Percentiles rank a stretch among this genome's conserved stretches.
Evolutionary conservation across 1,284 basidiomycete species (phyloP).

Genomic region (Microbotryomycetes sp.): DNA sequence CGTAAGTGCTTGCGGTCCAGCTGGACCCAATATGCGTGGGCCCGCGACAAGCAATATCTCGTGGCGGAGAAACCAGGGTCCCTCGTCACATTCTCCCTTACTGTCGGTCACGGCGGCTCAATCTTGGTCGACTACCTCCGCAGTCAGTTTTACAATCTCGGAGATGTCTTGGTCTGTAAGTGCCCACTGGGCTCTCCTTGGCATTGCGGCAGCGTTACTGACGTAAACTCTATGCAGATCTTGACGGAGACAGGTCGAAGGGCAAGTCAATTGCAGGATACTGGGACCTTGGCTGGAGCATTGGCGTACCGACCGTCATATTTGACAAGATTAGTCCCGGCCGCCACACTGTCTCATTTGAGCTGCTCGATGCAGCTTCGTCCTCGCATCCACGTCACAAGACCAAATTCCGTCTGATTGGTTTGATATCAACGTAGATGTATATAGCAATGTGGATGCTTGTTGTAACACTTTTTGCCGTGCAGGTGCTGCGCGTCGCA

Average conservation of each 20-base stretch:
- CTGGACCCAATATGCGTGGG: constrained; percentile 21
- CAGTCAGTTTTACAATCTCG: constrained; percentile 25
- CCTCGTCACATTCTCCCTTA: constrained; percentile 18
- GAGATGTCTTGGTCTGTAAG: constrained; percentile 26
- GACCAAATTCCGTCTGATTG: constrained; percentile 29
- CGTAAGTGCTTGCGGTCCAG: not conserved
- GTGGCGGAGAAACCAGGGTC: constrained; percentile 21
- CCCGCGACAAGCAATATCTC: constrained; percentile 28
- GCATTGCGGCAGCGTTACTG: too few species aligned
- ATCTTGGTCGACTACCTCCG: constrained; percentile 25
- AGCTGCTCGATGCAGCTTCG: constrained; percentile 8
- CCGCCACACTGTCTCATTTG: constrained; percentile 24
- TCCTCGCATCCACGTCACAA: constrained; percentile 14
- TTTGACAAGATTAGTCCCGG: constrained; percentile 18
- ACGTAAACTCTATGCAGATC: not conserved
- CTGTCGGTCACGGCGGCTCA: constrained; percentile 16
- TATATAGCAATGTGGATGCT: not conserved
- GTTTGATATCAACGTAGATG: constrained; percentile 12
- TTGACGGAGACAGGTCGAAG: constrained; percentile 11
- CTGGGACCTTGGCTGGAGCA: constrained; percentile 29
- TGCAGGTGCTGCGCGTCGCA: too few species aligned
- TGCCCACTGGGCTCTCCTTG: not conserved
- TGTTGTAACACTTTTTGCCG: too few species aligned
- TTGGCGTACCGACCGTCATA: constrained; percentile 28
- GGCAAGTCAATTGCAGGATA: constrained; percentile 14